Percentiles rank a stretch among this genome's conserved stretches.
Conservation (phyloP, 306 rosid genomes). For the Acacia acuminata region DNA sequence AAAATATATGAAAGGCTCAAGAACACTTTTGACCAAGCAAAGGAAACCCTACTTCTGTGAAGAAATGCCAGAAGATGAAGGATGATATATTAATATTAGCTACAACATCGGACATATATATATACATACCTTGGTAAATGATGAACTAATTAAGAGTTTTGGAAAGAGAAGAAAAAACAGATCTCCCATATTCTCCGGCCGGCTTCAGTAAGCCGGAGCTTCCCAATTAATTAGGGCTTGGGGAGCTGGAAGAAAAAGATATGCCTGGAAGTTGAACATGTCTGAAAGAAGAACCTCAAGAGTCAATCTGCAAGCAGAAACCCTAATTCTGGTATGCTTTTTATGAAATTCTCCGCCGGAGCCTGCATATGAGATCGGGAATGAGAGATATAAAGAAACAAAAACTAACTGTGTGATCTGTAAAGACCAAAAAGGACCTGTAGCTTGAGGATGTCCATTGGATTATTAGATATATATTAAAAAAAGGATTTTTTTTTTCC, state of each 20-base stretch:
- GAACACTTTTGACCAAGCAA: slow-evolving; percentile 24
- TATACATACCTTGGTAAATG: neutral
- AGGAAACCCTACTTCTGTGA: slow-evolving; percentile 36
- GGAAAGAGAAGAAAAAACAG: neutral
- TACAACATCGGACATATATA: neutral
- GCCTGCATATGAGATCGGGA: slow-evolving; percentile 17
- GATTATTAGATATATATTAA: neutral
- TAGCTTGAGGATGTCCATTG: neutral
- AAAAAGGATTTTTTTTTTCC: neutral
- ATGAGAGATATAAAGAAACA: slow-evolving; percentile 31
- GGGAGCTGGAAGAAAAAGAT: neutral
- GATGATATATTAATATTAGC: neutral
- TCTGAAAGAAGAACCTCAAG: slow-evolving; percentile 24
- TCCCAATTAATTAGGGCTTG: neutral
- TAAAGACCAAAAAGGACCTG: slow-evolving; percentile 44
- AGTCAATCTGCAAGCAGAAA: slow-evolving; percentile 36
- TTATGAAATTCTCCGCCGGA: slow-evolving; percentile 29
- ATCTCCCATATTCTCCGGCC: neutral
- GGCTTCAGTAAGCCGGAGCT: neutral
- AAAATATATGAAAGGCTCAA: slow-evolving; percentile 1
- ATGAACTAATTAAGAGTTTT: neutral
- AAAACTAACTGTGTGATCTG: slow-evolving; percentile 15
- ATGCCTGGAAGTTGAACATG: slow-evolving; percentile 13
- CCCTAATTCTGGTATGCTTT: slow-evolving; percentile 45
- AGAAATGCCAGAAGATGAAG: slow-evolving; percentile 1